phyloP scores from a whole-genome alignment of 768 basidiomycete species.

The Lactarius evosmus region DNA sequence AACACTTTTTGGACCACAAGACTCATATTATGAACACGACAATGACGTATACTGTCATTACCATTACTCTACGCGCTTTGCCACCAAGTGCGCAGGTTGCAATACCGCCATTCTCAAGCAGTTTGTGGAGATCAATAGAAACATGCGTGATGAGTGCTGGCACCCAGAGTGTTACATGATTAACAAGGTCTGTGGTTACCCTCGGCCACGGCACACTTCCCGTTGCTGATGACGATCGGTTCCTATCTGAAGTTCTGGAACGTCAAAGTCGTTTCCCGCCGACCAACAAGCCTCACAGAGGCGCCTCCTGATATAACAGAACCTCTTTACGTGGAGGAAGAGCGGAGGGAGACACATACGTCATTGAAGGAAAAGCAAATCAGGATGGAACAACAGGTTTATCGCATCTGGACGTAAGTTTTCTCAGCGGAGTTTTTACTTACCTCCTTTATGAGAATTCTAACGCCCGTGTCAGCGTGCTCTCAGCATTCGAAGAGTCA shows the following conservation, averaged over 20 bases:
- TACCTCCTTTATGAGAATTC: background rate
- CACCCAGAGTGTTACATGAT: constrained; percentile 99
- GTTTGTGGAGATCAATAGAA: constrained; percentile 99
- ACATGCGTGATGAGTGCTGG: constrained; percentile 98
- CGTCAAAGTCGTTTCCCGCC: constrained; percentile 81
- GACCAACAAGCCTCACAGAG: constrained; percentile 56
- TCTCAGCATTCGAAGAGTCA: constrained; percentile 98
- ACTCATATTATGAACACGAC: constrained; percentile 98
- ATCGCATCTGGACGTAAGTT: constrained; percentile 96
- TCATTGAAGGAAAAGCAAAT: constrained; percentile 88
- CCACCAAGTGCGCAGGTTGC: constrained; percentile 97
- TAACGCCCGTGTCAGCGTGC: constrained; percentile 52
- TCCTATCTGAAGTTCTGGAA: constrained; percentile 84
- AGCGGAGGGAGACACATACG: constrained; percentile 68
- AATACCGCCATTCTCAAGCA: constrained; percentile 97
- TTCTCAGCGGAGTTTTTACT: constrained; percentile 2
- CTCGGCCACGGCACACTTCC: background rate
- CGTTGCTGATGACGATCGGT: constrained; percentile 20
- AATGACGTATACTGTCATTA: constrained; percentile 99
- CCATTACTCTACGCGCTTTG: constrained; percentile 98
- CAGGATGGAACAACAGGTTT: constrained; percentile 95
- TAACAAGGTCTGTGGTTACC: constrained; percentile 67
- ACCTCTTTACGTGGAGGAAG: constrained; percentile 69
- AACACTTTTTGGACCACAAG: constrained; percentile 94
- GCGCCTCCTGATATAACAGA: constrained; percentile 35